Base-by-base conservation (phyloP, 2,329 filamentous ascomycete species). In the Pyrenophora tritici-repentis region DNA sequence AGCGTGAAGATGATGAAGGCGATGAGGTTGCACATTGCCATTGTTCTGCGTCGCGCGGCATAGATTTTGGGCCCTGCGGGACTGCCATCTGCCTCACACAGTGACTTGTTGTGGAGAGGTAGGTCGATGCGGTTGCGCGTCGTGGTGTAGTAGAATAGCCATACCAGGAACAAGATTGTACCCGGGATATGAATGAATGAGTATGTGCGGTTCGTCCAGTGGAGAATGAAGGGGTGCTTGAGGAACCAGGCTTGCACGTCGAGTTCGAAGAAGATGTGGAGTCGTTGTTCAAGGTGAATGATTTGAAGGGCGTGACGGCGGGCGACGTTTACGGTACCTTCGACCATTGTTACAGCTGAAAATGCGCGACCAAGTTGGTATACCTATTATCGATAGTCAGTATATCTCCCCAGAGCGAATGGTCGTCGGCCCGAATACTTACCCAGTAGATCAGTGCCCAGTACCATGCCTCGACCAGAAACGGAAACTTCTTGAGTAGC, bases 371-470 rank as follows among this genome's bases (percentile, higher is more conserved):
- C 87, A 10, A 91, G 74, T 72, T 91, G 88, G 69, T 91, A 91
- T 24, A 88, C 85, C 86, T 89, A 55, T 34, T 9, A 3, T 16
- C 12, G 3, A 22, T 3, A 32, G 32, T 55, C 14, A 55, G 47
- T 26, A 33, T n/a, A 9, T 26, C 7, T 14, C 8, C 16, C n/a
- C 22, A 34, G 20, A 24, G 2, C 5, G 13, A 18, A 12, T 10
- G 8, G 24, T 7, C 6, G 7, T 2, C 7, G n/a, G 4, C 4
- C 22, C 13, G 18, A 10, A 32, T 13, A 67, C 81, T 62, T 80
- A 89, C 87, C 86, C 87, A 90, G 75, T 90, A 90, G 42, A 90
- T 86, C 56, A 89, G 74, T 2, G 85, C 83, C 87, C 87, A 90
- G 63, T 90, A 90, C 86, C 87, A 90, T 34, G 83, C 86, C 72